Evolutionary conservation across 2,329 filamentous ascomycete species (phyloP).

Genomic region (Epichloe scottii): DNA sequence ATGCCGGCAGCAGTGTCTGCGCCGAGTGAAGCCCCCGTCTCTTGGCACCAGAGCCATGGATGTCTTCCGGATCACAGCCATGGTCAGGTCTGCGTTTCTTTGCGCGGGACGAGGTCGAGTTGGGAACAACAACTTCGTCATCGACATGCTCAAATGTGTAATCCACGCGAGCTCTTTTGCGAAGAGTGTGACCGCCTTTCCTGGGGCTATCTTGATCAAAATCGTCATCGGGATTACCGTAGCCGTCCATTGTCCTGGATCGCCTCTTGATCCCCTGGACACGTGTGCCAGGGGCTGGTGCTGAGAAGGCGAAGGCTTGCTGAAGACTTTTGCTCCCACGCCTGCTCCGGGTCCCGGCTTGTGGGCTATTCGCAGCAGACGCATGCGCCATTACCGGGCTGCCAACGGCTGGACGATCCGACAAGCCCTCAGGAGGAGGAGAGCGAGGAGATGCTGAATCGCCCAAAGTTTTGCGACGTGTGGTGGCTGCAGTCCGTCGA

Average conservation of each 20-base stretch:
- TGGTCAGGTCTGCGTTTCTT: slow-evolving; percentile 25
- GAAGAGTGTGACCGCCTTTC: slow-evolving; percentile 46
- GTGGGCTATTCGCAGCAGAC: slow-evolving; percentile 16
- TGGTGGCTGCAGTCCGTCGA: slow-evolving; percentile 20
- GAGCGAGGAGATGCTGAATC: slow-evolving; percentile 23
- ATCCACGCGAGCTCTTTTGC: slow-evolving; percentile 43
- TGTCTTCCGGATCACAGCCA: slow-evolving; percentile 22
- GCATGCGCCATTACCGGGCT: slow-evolving; percentile 22
- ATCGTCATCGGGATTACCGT: slow-evolving; percentile 22
- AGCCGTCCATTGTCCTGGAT: slow-evolving; percentile 30
- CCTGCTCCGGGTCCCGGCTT: slow-evolving; percentile 17
- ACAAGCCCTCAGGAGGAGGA: slow-evolving; percentile 18
- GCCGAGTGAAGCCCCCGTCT: slow-evolving; percentile 24
- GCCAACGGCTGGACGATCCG: slow-evolving; percentile 16
- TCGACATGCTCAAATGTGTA: slow-evolving; percentile 42
- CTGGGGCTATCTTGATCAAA: slow-evolving; percentile 36
- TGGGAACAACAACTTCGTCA: slow-evolving; percentile 30
- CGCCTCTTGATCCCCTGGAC: slow-evolving; percentile 27
- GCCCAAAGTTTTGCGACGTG: slow-evolving; percentile 20
- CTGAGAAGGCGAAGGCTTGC: slow-evolving; percentile 25
- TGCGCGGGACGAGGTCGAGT: slow-evolving; percentile 21
- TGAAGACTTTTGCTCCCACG: slow-evolving; percentile 23
- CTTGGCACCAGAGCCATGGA: slow-evolving; percentile 17
- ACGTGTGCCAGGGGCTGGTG: slow-evolving; percentile 17
- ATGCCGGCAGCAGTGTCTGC: slow-evolving; percentile 23